phyloP scores from a whole-genome alignment of 495 filamentous ascomycete species.

The Neurospora hispaniola region DNA sequence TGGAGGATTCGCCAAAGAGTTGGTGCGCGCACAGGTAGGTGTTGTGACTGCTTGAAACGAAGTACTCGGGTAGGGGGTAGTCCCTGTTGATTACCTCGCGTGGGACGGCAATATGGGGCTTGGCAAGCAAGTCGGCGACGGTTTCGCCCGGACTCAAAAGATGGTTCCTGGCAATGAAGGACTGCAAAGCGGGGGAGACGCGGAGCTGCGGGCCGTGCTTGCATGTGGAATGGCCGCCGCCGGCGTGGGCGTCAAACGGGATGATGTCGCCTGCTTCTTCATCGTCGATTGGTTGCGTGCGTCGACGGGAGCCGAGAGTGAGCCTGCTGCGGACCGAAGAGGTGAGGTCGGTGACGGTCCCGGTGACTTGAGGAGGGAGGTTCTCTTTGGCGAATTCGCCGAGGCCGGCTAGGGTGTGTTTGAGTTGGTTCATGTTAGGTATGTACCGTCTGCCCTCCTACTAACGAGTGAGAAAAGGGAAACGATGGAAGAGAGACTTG shows the following conservation, averaged over 20 bases:
- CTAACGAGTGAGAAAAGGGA: no score
- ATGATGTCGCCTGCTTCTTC: constrained; percentile 42
- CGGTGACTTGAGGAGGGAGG: background rate
- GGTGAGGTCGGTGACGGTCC: background rate
- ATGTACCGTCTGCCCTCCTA: no score
- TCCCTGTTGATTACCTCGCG: constrained; percentile 29
- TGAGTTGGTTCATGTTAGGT: background rate
- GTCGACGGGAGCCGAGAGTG: background rate
- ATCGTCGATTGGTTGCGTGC: constrained; percentile 19
- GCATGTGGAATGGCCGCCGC: constrained; percentile 36
- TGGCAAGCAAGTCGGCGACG: constrained; percentile 27
- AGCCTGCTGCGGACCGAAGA: background rate
- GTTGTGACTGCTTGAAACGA: constrained; percentile 56
- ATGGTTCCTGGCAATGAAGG: constrained; percentile 30
- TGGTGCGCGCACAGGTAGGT: constrained; percentile 47
- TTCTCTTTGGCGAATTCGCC: background rate
- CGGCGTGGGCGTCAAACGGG: constrained; percentile 32
- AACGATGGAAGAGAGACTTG: no score
- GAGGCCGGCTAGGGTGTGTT: background rate
- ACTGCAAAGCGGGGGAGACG: constrained; percentile 36
- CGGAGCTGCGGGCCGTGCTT: constrained; percentile 20
- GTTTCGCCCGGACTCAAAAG: constrained; percentile 27
- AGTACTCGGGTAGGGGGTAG: constrained; percentile 43
- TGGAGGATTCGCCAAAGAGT: constrained; percentile 37
- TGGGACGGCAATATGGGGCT: constrained; percentile 36